phyloP scores from a whole-genome alignment of 2,329 filamentous ascomycete species.

The Cucurbitaria berberidis region DNA sequence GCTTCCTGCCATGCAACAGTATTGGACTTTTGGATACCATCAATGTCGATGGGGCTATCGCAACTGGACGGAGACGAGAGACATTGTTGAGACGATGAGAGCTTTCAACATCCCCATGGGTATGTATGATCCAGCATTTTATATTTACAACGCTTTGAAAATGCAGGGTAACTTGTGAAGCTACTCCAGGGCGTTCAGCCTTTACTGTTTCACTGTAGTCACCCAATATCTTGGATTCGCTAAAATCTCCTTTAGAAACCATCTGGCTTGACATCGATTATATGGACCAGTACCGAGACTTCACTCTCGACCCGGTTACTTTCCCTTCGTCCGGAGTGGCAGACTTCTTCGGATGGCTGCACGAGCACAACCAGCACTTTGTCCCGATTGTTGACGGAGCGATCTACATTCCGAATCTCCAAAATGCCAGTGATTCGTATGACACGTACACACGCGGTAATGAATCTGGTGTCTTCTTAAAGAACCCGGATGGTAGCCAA shows the following conservation, averaged over 20 bases:
- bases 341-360: constrained; percentile 60
- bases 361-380: constrained; percentile 63
- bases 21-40: constrained; percentile 82
- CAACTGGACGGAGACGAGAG: constrained; percentile 71
- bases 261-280: constrained; percentile 56
- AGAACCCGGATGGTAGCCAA: constrained; percentile 60
- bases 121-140: not conserved
- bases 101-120: constrained; percentile 62
- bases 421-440: constrained; percentile 68
- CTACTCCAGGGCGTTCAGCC: not conserved
- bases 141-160: too few species aligned
- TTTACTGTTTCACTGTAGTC: not conserved
- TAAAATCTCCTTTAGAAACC: constrained; percentile 28
- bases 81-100: constrained; percentile 60
- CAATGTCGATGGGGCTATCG: constrained; percentile 84
- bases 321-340: constrained; percentile 59
- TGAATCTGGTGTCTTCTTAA: constrained; percentile 57
- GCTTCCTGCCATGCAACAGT: constrained; percentile 76
- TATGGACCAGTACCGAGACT: constrained; percentile 59
- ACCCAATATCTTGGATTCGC: not conserved
- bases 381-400: constrained; percentile 66
- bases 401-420: constrained; percentile 75
- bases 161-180: too few species aligned
- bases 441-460: constrained; percentile 59
- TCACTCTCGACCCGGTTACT: constrained; percentile 61